Conservation (phyloP, 768 basidiomycete species). For the Suillus spraguei region DNA sequence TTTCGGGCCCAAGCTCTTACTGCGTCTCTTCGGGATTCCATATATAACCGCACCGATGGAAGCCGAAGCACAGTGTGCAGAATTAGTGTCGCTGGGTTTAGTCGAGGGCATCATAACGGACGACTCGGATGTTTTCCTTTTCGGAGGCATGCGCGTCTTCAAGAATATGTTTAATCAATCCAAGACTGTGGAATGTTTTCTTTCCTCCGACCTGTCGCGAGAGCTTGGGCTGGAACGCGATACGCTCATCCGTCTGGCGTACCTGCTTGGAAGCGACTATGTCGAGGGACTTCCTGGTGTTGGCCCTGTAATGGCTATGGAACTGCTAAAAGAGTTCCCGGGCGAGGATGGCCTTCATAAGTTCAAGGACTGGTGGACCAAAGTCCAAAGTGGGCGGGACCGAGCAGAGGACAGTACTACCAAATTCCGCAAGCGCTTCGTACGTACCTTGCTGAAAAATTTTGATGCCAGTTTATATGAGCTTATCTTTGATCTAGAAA, state of each 20-base stretch:
- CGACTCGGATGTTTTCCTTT: conserved; percentile 98
- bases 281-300: conserved; percentile 90
- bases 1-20: conserved; percentile 61
- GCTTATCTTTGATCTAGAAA: conserved; percentile 55
- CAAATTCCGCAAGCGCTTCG: conserved; percentile 83
- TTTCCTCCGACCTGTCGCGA: conserved; percentile 77
- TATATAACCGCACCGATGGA: conserved; percentile 99
- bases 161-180: conserved; percentile 99
- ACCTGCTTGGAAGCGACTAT: conserved; percentile 96
- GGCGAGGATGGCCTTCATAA: conserved; percentile 80
- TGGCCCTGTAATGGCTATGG: conserved; percentile 96
- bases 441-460: conserved; percentile 43
- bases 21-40: conserved; percentile 94
- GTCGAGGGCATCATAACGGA: conserved; percentile 99
- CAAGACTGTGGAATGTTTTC: conserved; percentile 97
- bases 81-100: conserved; percentile 79
- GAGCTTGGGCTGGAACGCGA: conserved; percentile 89
- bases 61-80: conserved; percentile 98
- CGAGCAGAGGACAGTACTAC: conserved; percentile 69
- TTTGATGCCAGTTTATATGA: conserved; percentile 12
- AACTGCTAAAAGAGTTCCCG: conserved; percentile 90
- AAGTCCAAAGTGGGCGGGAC: conserved; percentile 90
- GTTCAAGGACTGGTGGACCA: conserved; percentile 94
- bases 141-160: conserved; percentile 93
- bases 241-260: conserved; percentile 86